Evolutionary conservation across 495 filamentous ascomycete genomes (phyloP), one percentile per base, ranked within the genome.

Genomic region (Cercophora scortea): DNA sequence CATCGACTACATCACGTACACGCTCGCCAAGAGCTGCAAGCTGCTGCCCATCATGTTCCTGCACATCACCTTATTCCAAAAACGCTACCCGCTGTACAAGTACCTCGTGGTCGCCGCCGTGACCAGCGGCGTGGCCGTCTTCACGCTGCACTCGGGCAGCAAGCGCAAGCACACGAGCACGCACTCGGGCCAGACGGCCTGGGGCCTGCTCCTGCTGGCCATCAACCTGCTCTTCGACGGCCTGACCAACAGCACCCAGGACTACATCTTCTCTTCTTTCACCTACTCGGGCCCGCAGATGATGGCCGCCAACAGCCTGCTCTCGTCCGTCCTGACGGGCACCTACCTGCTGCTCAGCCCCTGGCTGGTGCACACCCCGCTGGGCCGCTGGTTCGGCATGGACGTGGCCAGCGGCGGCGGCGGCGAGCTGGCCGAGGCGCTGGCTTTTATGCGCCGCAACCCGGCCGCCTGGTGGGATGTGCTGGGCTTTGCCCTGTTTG

Each of bases 1-100:
- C 68, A 92, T 97, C 73, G 93, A 97, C 79, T 98, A 97, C 77
- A 86, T 98, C 64, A 98, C 93, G 17, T 98, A 91, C 75, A 92
- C 96, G 67, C 88, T 98, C 19, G 94, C 93, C 57, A 98, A 98
- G 68, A 87, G 83, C 47, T 98, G 93, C 86, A 98, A 98, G 70
- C 79, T 98, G 15, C 84, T 98, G 9, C 93, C 93, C 4, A 92
- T 98, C 58, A 97, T 98, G 93, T 84, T 91, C 61, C 80, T 98
- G 43, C 92, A 97, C 70, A 76, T 97, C 62, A 91, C 90, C 15
- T 69, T 98, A 32, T 98, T 96, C 78, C 86, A 87, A 39, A 88
- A 87, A 61, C 74, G 81, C 36, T 97, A 96, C 67, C 93, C 94
- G 9, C 71, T 96, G 34, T 97, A 96, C 74, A 98, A 98, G 73